Percentiles rank a stretch among this genome's conserved stretches.
These are phyloP conservation scores for Abortiporus biennis DNA, from an alignment of 1,284 basidiomycete genomes.

Conservation along the genomic window DNA sequence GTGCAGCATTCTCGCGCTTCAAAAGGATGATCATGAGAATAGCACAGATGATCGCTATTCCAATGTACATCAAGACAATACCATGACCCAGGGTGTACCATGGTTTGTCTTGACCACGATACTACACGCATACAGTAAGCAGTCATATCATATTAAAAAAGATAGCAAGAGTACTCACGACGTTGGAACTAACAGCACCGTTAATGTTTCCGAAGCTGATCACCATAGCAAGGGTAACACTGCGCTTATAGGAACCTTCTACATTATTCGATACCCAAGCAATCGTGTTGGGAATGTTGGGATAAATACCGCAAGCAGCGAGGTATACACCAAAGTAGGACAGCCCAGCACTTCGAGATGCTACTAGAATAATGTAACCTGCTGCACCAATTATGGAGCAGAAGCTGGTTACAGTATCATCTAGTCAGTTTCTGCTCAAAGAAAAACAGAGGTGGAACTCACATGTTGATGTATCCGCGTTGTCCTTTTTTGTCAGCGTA, in stretches of 20 bases:
- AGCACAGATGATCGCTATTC: constrained; percentile 37
- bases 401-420: constrained; percentile 32
- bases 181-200: constrained; percentile 40
- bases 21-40: constrained; percentile 30
- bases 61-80: constrained; percentile 43
- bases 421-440: neutral
- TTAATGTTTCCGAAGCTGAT: constrained; percentile 39
- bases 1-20: constrained; percentile 35
- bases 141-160: neutral
- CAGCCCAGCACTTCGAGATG: constrained; percentile 52
- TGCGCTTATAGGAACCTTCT: constrained; percentile 48
- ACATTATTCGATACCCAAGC: constrained; percentile 72
- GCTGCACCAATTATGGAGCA: constrained; percentile 25
- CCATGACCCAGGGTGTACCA: constrained; percentile 47
- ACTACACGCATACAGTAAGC: constrained; percentile 8
- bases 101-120: constrained; percentile 25
- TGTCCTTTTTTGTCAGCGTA: constrained; percentile 53
- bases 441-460: constrained; percentile 19
- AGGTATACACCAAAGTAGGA: constrained; percentile 69
- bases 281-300: constrained; percentile 63
- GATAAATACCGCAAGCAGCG: constrained; percentile 71
- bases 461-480: constrained; percentile 61
- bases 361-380: constrained; percentile 68
- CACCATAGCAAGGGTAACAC: constrained; percentile 36
- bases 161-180: constrained; percentile 28